phyloP scores from a whole-genome alignment of 2,329 filamentous ascomycete genomes.

The Dactylonectria macrodidyma region DNA sequence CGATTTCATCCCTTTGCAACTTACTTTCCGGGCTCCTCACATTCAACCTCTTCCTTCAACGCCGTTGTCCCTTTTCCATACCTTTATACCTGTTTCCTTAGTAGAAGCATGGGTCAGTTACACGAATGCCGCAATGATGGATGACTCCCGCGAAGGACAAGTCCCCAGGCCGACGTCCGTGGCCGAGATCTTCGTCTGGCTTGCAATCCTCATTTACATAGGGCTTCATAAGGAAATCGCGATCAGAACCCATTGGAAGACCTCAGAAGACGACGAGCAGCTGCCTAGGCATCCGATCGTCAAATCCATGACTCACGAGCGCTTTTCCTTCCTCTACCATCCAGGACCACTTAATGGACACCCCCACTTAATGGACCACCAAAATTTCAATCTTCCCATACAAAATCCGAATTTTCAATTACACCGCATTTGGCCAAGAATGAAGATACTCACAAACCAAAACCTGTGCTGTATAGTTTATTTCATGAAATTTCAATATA shows the following conservation, averaged over 20 bases:
- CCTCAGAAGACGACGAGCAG: not conserved
- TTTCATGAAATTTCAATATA: no score
- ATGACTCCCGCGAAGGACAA: slow-evolving; percentile 9
- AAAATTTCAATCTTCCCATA: no score
- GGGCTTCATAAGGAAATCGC: slow-evolving; percentile 23
- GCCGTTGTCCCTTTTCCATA: slow-evolving; percentile 16
- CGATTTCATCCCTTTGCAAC: not conserved
- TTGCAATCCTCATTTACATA: slow-evolving; percentile 30
- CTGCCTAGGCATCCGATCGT: slow-evolving; percentile 6
- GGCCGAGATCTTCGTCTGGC: slow-evolving; percentile 28
- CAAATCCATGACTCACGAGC: slow-evolving; percentile 10
- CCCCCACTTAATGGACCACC: no score
- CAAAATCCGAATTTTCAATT: no score
- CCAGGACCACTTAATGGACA: no score
- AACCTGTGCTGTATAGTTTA: no score
- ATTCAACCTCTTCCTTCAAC: slow-evolving; percentile 5
- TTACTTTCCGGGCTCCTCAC: not conserved
- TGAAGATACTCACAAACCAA: no score
- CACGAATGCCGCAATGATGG: slow-evolving; percentile 10
- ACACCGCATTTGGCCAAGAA: no score
- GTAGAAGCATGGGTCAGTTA: slow-evolving; percentile 26
- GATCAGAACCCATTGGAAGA: slow-evolving; percentile 24
- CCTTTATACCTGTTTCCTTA: slow-evolving; percentile 22
- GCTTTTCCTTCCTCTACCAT: slow-evolving; percentile 16
- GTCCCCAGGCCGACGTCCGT: slow-evolving; percentile 9